phyloP scores from a whole-genome alignment of 2,329 filamentous ascomycete genomes.

The Talaromyces sp. region DNA sequence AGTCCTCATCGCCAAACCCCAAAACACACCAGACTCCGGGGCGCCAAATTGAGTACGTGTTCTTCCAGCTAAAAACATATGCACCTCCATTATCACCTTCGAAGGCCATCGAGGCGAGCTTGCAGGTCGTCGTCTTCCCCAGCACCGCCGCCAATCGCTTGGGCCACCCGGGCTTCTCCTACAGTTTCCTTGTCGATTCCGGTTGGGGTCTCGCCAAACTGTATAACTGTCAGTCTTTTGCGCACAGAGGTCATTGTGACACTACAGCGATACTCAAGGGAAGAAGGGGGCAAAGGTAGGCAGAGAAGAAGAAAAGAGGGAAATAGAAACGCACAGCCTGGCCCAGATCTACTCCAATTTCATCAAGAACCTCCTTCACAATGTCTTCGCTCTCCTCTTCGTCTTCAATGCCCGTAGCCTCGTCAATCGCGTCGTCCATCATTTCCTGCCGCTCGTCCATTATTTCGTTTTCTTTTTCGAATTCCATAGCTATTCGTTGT shows the following conservation, averaged over 20 bases:
- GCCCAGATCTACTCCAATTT: slow-evolving; percentile 91
- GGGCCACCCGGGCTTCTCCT: slow-evolving; percentile 73
- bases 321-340: slow-evolving; percentile 64
- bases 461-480: slow-evolving; percentile 96
- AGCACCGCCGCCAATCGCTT: slow-evolving; percentile 64
- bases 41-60: neutral
- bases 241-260: no score
- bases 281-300: neutral
- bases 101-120: slow-evolving; percentile 83
- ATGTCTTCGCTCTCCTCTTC: slow-evolving; percentile 97
- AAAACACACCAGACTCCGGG: neutral
- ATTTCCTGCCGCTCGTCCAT: slow-evolving; percentile 99
- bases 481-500: slow-evolving; percentile 97
- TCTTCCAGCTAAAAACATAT: neutral
- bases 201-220: slow-evolving; percentile 89
- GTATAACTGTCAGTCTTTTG: slow-evolving; percentile 21
- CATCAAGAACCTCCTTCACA: slow-evolving; percentile 91
- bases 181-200: slow-evolving; percentile 71
- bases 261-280: neutral
- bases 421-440: slow-evolving; percentile 99
- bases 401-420: slow-evolving; percentile 83
- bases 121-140: slow-evolving; percentile 83
- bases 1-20: neutral
- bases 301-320: neutral
- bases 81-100: slow-evolving; percentile 40